phyloP scores from a whole-genome alignment of 805 yeast species.

The Candida insectalens region DNA sequence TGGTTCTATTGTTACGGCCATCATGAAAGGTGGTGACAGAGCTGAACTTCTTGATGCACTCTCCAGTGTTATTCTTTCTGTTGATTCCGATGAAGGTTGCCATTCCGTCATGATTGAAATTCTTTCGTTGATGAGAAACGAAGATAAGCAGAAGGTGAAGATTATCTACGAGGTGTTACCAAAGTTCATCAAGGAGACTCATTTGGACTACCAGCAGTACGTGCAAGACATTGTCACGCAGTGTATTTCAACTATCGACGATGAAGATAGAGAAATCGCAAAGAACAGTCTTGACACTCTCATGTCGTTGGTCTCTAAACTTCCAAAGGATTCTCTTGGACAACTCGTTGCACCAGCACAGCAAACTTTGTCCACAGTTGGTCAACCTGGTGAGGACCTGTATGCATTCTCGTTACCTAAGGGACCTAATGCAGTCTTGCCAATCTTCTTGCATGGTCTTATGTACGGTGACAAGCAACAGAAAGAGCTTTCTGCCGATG shows the following conservation, averaged over 20 bases:
- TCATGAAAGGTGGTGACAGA: slow-evolving; percentile 29
- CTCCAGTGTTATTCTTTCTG: slow-evolving; percentile 61
- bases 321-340: slow-evolving; percentile 70
- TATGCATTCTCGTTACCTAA: slow-evolving; percentile 68
- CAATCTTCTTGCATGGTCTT: slow-evolving; percentile 88
- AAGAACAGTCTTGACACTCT: slow-evolving; percentile 57
- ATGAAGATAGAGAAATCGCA: slow-evolving; percentile 52
- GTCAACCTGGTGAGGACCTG: slow-evolving; percentile 53
- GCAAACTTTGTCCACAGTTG: slow-evolving; percentile 59
- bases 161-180: slow-evolving; percentile 61
- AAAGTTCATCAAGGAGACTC: slow-evolving; percentile 55
- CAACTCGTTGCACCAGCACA: slow-evolving; percentile 71
- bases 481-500: slow-evolving; percentile 80
- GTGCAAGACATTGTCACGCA: slow-evolving; percentile 66
- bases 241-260: slow-evolving; percentile 66
- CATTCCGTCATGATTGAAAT: slow-evolving; percentile 81
- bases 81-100: slow-evolving; percentile 67
- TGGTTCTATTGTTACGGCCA: slow-evolving; percentile 59
- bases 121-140: slow-evolving; percentile 66
- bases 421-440: slow-evolving; percentile 83
- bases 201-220: slow-evolving; percentile 62
- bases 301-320: slow-evolving; percentile 54
- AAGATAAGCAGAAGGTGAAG: slow-evolving; percentile 54
- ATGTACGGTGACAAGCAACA: slow-evolving; percentile 86
- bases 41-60: slow-evolving; percentile 43